A percentile compares a stretch with the other conserved stretches of the same genome.
These are phyloP conservation scores for Colletotrichum cordylinicola DNA, from an alignment of 2,329 filamentous ascomycete species.

Conservation along the genomic window DNA sequence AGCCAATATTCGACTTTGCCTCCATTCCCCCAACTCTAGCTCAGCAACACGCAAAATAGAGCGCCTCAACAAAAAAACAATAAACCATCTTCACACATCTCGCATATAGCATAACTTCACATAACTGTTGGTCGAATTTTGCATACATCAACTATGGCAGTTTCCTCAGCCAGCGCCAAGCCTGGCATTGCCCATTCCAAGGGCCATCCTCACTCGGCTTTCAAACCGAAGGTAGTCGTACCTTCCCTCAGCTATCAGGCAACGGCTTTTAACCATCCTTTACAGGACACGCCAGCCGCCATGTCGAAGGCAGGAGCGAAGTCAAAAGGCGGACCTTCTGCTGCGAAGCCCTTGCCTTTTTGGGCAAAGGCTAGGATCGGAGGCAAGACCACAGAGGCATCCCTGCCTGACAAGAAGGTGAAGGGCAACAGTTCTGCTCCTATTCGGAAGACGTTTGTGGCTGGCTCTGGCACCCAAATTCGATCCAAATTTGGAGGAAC, in stretches of 20 bases:
- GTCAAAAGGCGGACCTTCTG: not conserved
- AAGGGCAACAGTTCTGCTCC: not conserved
- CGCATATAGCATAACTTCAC: not conserved
- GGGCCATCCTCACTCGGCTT: not conserved
- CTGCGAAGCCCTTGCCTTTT: not conserved
- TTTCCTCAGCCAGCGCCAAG: not conserved
- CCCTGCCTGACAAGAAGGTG: not conserved
- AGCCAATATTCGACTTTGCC: rapidly evolving
- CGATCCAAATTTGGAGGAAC: not conserved
- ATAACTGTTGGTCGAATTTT: not conserved
- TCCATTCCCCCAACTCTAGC: not conserved
- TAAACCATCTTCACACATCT: not conserved
- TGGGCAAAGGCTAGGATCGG: not conserved
- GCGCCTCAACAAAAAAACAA: not conserved
- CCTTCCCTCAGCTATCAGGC: not conserved
- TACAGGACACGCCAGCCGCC: not conserved
- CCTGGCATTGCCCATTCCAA: not conserved
- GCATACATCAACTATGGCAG: not conserved
- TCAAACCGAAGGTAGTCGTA: not conserved
- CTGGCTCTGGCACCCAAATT: not conserved
- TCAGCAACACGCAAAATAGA: not conserved
- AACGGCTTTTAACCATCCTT: not conserved
- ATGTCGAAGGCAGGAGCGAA: not conserved
- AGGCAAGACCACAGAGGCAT: not conserved
- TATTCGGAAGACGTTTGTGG: not conserved